phyloP scores from a whole-genome alignment of 2,329 filamentous ascomycete species.

The Meredithiella fracta region DNA sequence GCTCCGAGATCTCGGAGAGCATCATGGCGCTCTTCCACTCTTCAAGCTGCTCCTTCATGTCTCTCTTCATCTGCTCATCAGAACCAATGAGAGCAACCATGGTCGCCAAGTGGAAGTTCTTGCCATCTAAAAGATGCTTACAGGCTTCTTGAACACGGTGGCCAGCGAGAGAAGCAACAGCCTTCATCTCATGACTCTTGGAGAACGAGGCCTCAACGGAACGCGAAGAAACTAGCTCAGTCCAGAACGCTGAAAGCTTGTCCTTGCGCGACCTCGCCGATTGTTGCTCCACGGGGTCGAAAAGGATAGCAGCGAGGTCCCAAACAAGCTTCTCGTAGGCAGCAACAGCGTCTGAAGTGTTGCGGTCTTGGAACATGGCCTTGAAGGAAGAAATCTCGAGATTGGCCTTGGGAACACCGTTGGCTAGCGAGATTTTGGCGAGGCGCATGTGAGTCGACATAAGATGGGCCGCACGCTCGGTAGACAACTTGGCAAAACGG shows the following conservation, averaged over 20 bases:
- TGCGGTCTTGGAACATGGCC: constrained; percentile 26
- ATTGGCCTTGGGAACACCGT: constrained; percentile 44
- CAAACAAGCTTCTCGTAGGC: constrained; percentile 61
- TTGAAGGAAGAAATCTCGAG: constrained; percentile 25
- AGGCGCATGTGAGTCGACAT: constrained; percentile 38
- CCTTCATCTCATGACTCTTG: constrained; percentile 60
- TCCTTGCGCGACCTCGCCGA: constrained; percentile 33
- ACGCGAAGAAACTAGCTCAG: constrained; percentile 46
- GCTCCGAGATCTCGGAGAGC: constrained; percentile 71
- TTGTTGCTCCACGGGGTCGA: constrained; percentile 41
- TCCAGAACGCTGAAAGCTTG: constrained; percentile 51
- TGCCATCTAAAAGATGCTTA: constrained; percentile 55
- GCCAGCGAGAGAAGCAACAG: constrained; percentile 61
- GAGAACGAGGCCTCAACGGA: constrained; percentile 40
- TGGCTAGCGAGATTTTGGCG: constrained; percentile 35
- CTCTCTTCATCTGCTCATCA: constrained; percentile 49
- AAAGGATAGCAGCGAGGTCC: constrained; percentile 74
- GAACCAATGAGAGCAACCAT: constrained; percentile 69
- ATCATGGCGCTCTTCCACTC: constrained; percentile 73
- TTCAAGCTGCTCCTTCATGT: constrained; percentile 65
- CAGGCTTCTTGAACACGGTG: constrained; percentile 73
- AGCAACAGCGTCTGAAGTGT: constrained; percentile 27
- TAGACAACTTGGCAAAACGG: constrained; percentile 45
- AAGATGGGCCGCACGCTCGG: constrained; percentile 38
- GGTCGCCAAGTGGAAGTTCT: constrained; percentile 70